Base-by-base conservation (phyloP, 1,284 basidiomycete genomes). In the Ustilago lituana region DNA sequence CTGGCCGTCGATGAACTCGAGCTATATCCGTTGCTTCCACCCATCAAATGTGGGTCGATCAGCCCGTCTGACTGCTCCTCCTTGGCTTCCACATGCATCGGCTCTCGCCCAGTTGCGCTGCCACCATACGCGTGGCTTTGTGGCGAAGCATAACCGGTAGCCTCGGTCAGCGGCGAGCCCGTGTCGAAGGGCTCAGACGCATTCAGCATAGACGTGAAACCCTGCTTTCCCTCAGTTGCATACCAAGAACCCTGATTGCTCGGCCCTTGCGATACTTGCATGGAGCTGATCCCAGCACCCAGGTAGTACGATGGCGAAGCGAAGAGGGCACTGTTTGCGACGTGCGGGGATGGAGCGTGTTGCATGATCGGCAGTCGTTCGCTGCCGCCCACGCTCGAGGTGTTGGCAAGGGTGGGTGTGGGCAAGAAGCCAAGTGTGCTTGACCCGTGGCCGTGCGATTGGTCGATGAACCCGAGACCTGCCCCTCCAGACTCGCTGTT, bases 131-230 rank as follows among this genome's bases (percentile, higher is more conserved):
- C 31, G 3, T 46, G 40, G 31, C 40, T 58, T n/a, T 27, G 29
- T 5, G 55, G 62, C 31, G 62, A 65, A 8, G 46, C 50, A 7
- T 49, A 37, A n/a, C 51, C 62, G 0, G 55, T 58, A 2, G 39
- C 62, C 31, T 65, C 62, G 9, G 62, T 65, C 46, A 65, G 32
- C n/a, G 62, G 62, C 19, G 62, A 65, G 6, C 51, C 55, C 6
- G 50, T 45, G 11, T 65, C 62, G 31, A 65, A 49, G 15, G 46
- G 46, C 38, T 58, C 62, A 2, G 46, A 26, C 24, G 37, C 40
- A 20, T 19, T 44, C 15, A 38, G 27, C 55, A 41, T 37, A 3
- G 46, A 44, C 3, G 27, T 29, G 7, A 40, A 41, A 1, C 40
- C 40, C 2, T 27, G 40, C 40, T 54, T 49, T 29, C 39, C n/a